Evolutionary conservation across 805 yeast species (phyloP).

Genomic region (Yarrowia sp.): DNA sequence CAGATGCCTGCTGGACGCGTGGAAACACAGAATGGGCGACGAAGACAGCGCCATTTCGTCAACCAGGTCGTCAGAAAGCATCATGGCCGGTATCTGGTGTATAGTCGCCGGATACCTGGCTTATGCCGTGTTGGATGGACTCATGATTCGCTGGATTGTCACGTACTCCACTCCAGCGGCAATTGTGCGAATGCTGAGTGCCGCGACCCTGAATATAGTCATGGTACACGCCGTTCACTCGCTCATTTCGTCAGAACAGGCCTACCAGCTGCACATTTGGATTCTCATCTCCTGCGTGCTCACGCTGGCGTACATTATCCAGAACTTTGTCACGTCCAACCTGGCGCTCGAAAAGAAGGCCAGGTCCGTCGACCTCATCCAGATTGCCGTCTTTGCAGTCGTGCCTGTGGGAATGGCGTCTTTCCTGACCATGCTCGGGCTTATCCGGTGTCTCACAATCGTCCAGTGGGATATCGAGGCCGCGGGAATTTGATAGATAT

Average conservation of each 20-base stretch:
- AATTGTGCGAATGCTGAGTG: slow-evolving; percentile 81
- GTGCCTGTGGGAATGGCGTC: slow-evolving; percentile 98
- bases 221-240: slow-evolving; percentile 71
- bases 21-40: slow-evolving; percentile 44
- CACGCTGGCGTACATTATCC: slow-evolving; percentile 80
- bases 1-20: slow-evolving; percentile 51
- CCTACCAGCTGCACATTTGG: slow-evolving; percentile 88
- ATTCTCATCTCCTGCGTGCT: slow-evolving; percentile 83
- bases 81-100: slow-evolving; percentile 92
- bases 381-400: slow-evolving; percentile 92
- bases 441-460: slow-evolving; percentile 76
- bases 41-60: slow-evolving; percentile 55
- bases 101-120: slow-evolving; percentile 84
- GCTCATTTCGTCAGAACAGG: slow-evolving; percentile 72
- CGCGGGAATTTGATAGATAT: slow-evolving; percentile 35
- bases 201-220: slow-evolving; percentile 75
- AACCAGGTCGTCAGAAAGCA: slow-evolving; percentile 77
- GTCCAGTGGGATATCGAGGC: slow-evolving; percentile 64
- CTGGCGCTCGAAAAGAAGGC: slow-evolving; percentile 54
- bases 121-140: slow-evolving; percentile 82
- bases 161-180: slow-evolving; percentile 89
- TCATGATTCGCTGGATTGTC: slow-evolving; percentile 91
- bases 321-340: slow-evolving; percentile 83
- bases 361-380: slow-evolving; percentile 83
- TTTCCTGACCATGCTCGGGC: slow-evolving; percentile 86